Percentiles rank a stretch among this genome's conserved stretches.
Evolutionary conservation across 225 moss, liverwort and hornwort species (phyloP).

Genomic region (Rhytidiadelphus loreus): DNA sequence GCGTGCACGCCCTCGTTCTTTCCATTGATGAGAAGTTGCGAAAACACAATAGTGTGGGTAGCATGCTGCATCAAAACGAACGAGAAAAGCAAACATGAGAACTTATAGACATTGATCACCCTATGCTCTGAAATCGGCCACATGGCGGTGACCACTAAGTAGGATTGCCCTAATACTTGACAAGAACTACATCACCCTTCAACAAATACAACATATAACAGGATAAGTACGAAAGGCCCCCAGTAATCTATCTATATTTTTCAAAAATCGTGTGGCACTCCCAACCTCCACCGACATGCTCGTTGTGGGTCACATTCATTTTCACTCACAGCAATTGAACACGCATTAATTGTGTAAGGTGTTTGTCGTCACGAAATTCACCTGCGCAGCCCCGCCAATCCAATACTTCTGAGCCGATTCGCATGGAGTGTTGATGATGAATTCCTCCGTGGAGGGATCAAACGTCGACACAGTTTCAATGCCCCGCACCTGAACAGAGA

Average conservation of each 20-base stretch:
- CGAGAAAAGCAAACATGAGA: not conserved
- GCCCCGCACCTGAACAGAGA: conserved; percentile 73
- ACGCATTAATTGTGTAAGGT: not conserved
- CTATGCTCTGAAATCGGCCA: not conserved
- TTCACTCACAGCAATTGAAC: not conserved
- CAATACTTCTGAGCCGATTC: conserved; percentile 99
- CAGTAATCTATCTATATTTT: not conserved
- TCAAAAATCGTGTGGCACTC: not conserved
- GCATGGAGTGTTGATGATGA: conserved; percentile 85
- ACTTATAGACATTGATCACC: not conserved
- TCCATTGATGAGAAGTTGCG: conserved; percentile 75
- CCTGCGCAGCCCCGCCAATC: conserved; percentile 96
- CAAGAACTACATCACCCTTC: not conserved
- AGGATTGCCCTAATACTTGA: not conserved
- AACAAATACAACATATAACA: not conserved
- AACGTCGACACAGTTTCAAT: conserved; percentile 90
- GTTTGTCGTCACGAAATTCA: not conserved
- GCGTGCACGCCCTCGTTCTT: conserved; percentile 95
- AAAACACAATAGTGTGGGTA: conserved; percentile 80
- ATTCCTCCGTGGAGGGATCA: conserved; percentile 74
- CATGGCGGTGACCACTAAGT: not conserved
- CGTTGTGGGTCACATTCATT: not conserved
- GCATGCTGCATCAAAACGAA: conserved; percentile 60
- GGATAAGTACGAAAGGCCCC: not conserved
- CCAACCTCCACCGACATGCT: not conserved